Evolutionary conservation across 495 filamentous ascomycete genomes (phyloP), one percentile per base, ranked within the genome.

Genomic region (Penicillium fimorum): DNA sequence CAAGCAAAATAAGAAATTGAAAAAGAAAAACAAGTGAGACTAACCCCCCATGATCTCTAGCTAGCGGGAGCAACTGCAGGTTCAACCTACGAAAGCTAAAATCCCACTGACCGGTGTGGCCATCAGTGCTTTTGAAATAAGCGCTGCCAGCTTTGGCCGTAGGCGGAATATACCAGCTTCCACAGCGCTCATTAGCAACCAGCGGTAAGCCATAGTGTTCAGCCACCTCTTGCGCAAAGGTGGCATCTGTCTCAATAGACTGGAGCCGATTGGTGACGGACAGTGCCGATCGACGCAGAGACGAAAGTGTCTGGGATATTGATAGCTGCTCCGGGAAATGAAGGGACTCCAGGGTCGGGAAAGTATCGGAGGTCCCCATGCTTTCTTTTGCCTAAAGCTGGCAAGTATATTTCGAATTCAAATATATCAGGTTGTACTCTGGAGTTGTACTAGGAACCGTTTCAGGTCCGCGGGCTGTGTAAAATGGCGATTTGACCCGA

Each of bases 51-150:
- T 82, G 58, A 45, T 70, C 47, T 71, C 84, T 61, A 85, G 81
- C 56, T 85, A 60, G 79, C 71, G 69, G 61, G 20, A 98, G 67
- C 41, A 98, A 61, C 60, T 92, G 86, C 61, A 96, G 63, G 64
- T 97, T 97, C 63, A 97, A 74, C 53, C 94, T 80, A 64, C 93
- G 79, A 29, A 82, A 79, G 72, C 86, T 95, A 66, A 97, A 96
- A 43, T 83, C 81, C 92, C 93, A 97, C 69, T 94, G 81, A 18
- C 90, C 89, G 1, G 80, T 82, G 75, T 98, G 94, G 2, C 94
- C 94, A 73, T 98, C 94, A 27, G 94, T 98, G 74, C 90, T 95
- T 78, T 98, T 98, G 74, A 97, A 98, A 73, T 97, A 97, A 7
- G 83, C 90, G 48, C 88, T 89, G 15, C 81, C 89, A 1, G 71